Evolutionary conservation across 257 asterid species (phyloP), one percentile per base, ranked within the genome.

Genomic region (Verbascum thapsus): DNA sequence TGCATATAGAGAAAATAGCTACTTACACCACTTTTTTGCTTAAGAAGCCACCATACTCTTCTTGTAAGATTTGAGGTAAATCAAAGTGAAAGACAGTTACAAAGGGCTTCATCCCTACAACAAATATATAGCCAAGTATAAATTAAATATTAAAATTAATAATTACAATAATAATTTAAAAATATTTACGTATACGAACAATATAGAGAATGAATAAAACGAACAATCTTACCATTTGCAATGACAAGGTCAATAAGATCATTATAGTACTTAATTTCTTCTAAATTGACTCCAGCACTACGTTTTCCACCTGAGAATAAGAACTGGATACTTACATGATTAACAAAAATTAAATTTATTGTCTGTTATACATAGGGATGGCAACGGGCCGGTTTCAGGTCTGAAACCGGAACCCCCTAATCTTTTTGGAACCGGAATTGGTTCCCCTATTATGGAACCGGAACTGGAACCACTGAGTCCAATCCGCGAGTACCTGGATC

Each of bases 21-120:
- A 48, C 52, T 56, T 45, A 67, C 72, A 67, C 32, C 3, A 67
- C 22, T 7, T 16, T 35, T 12, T 13, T 11, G 35, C 56, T 49
- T 35, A 69, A 41, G 40, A 69, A 69, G 38, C 74, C 74, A 15
- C 15, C 56, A 19, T 69, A 69, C 19, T 60, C 68, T 16, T 40
- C 13, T 17, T 69, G 67, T 5, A 80, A 43, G 5, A 43, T 10
- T 12, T 67, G 72, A 11, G 86, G 83, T 26, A 68, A 59, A 68
- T 68, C 74, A 22, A 39, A 68, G 52, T 68, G 74, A 11, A 59
- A 68, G 42, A 68, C 35, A 2, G 68, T 69, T 2, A 34, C 74
- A 5, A n/a, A 59, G 0, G 74, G 68, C 39, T 51, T 19, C 3
- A 69, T 23, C 3, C 57, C 74, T 69, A 12, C 37, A 19, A 0